Evolutionary conservation across 164 flowering plant genomes (phyloP).

Genomic region (Brasenia schreberi): DNA sequence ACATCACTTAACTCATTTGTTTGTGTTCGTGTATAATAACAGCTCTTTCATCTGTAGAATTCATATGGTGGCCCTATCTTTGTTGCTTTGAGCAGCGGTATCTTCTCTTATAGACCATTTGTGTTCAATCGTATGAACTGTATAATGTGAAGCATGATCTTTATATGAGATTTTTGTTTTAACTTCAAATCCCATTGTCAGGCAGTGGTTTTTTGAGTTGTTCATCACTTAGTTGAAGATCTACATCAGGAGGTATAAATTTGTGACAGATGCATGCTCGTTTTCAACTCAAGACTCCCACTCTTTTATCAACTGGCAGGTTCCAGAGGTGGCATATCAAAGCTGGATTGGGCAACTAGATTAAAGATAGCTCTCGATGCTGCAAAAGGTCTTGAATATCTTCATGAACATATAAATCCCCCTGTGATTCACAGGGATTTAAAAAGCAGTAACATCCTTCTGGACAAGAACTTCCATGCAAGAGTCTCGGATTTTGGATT

Average conservation of each 20-base stretch:
- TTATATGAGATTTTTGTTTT: too few species aligned
- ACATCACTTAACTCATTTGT: too few species aligned
- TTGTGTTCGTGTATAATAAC: too few species aligned
- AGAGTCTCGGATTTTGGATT: constrained; percentile 96
- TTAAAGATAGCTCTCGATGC: constrained; percentile 86
- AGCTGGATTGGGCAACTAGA: constrained; percentile 85
- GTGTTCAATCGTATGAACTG: too few species aligned
- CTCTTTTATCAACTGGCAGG: constrained; percentile 24
- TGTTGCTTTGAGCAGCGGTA: too few species aligned
- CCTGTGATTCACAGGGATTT: constrained; percentile 96
- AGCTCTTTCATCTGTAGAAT: too few species aligned
- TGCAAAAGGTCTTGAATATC: constrained; percentile 93
- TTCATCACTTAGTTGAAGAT: too few species aligned
- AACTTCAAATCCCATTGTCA: too few species aligned
- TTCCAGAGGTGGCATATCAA: constrained; percentile 24
- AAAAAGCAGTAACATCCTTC: constrained; percentile 86
- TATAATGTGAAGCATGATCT: too few species aligned
- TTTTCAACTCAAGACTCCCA: constrained; percentile 1
- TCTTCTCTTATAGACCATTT: too few species aligned
- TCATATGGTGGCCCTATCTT: too few species aligned
- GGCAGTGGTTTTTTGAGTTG: too few species aligned
- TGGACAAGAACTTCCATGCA: constrained; percentile 80
- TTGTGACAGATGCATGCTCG: background rate
- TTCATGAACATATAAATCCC: constrained; percentile 80
- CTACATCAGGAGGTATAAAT: background rate